These are phyloP conservation scores for Mortierella sp. DNA, from an alignment of 371 early-diverging fungal genomes.

Conservation along the genomic window DNA sequence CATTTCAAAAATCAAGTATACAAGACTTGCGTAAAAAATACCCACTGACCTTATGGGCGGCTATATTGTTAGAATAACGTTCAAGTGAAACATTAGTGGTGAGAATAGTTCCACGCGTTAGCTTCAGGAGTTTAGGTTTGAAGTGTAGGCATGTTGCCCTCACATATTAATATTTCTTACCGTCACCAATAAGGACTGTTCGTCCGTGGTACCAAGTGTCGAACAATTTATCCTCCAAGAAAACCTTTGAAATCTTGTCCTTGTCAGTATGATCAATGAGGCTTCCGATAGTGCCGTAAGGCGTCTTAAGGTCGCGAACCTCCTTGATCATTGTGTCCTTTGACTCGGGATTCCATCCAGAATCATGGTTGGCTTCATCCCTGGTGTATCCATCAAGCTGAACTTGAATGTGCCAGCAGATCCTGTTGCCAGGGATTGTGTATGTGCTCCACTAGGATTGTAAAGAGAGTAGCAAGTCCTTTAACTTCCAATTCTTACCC, in stretches of 20 bases:
- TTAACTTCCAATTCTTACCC: too few relatives aligned
- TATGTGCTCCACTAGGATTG: not conserved
- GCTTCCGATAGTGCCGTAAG: constrained; percentile 5
- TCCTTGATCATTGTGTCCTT: constrained; percentile 11
- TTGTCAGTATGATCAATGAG: constrained; percentile 12
- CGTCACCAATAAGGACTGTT: constrained; percentile 31
- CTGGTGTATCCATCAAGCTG: not conserved
- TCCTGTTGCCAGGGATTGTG: not conserved
- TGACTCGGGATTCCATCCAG: constrained; percentile 12
- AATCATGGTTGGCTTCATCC: not conserved
- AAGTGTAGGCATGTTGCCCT: too few relatives aligned
- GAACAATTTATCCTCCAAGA: constrained; percentile 32
- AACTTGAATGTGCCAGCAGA: not conserved
- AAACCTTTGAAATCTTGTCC: constrained; percentile 13
- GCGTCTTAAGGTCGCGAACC: not conserved
- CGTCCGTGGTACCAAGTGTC: constrained; percentile 23
- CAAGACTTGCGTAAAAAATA: not conserved
- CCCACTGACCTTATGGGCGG: not conserved
- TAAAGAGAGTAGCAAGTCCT: not conserved
- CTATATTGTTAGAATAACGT: not conserved
- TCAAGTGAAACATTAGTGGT: not conserved
- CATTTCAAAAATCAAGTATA: not conserved
- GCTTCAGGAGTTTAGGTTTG: too few relatives aligned
- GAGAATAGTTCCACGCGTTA: too few relatives aligned
- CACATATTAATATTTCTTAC: not conserved